These are phyloP conservation scores for Eucalyptus curtisii DNA, from an alignment of 345 rosid genomes.

Conservation along the genomic window DNA sequence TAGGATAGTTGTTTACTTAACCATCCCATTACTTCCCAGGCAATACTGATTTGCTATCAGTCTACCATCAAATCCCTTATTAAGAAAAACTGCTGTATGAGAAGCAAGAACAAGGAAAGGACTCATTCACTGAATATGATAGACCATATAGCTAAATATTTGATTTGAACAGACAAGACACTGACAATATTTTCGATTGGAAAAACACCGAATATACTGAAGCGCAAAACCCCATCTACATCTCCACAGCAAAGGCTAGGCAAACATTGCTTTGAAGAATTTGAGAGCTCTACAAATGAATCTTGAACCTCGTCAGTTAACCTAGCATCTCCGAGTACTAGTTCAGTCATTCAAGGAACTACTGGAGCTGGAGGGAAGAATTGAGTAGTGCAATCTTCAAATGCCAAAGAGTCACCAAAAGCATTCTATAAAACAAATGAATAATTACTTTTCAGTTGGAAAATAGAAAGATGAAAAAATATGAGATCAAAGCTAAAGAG, in stretches of 20 bases:
- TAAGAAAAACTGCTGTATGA: too few relatives aligned
- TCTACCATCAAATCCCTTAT: background rate
- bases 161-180: background rate
- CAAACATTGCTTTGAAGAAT: background rate
- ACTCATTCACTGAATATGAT: rapidly evolving
- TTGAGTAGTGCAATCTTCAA: background rate
- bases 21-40: background rate
- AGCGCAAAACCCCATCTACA: background rate
- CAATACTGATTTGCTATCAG: too few relatives aligned
- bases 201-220: background rate
- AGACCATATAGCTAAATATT: background rate
- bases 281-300: background rate
- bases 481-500: background rate
- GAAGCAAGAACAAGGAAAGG: background rate
- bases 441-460: too few relatives aligned
- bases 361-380: background rate
- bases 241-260: background rate
- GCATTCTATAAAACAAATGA: background rate
- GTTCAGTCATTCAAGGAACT: background rate
- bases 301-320: background rate
- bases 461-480: too few relatives aligned
- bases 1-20: background rate
- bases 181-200: background rate
- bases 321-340: background rate
- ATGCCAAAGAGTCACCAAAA: background rate